Percentiles rank a stretch among this genome's conserved stretches.
phyloP scores from a whole-genome alignment of 1,284 basidiomycete genomes.

The Phylloporus gajari region DNA sequence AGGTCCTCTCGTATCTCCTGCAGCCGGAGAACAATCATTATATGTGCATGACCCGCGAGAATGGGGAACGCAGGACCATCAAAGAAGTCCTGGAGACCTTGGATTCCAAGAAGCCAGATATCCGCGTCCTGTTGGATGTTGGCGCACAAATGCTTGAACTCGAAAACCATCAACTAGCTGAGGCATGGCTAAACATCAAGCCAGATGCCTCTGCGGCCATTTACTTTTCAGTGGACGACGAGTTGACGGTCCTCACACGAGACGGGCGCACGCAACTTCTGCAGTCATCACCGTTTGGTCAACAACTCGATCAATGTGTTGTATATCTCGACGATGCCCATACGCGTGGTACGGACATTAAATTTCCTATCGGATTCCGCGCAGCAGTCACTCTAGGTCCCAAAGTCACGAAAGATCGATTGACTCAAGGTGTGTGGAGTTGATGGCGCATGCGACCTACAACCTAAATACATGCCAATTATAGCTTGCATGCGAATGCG shows the following conservation, averaged over 20 bases:
- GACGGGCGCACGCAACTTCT: constrained; percentile 54
- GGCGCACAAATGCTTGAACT: constrained; percentile 53
- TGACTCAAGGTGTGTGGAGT: constrained; percentile 57
- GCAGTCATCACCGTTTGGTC: constrained; percentile 47
- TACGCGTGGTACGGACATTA: constrained; percentile 66
- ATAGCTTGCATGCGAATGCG: constrained; percentile 61
- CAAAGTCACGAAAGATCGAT: constrained; percentile 61
- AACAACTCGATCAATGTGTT: constrained; percentile 55
- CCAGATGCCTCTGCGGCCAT: constrained; percentile 53
- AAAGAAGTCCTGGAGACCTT: constrained; percentile 47
- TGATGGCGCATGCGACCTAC: too few species aligned
- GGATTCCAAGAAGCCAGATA: constrained; percentile 43
- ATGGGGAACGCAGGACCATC: constrained; percentile 27
- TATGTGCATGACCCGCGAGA: constrained; percentile 12
- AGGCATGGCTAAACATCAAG: neutral
- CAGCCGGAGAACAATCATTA: constrained; percentile 56
- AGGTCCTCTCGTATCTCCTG: constrained; percentile 56
- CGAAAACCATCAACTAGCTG: neutral
- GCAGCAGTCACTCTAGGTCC: constrained; percentile 50
- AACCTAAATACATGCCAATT: neutral
- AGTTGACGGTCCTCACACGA: constrained; percentile 51
- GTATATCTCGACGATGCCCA: constrained; percentile 67
- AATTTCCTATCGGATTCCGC: constrained; percentile 53
- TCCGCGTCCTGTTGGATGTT: constrained; percentile 56
- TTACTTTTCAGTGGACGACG: constrained; percentile 57